Conservation (phyloP, 2,329 filamentous ascomycete species). For the Penicillium sp. region DNA sequence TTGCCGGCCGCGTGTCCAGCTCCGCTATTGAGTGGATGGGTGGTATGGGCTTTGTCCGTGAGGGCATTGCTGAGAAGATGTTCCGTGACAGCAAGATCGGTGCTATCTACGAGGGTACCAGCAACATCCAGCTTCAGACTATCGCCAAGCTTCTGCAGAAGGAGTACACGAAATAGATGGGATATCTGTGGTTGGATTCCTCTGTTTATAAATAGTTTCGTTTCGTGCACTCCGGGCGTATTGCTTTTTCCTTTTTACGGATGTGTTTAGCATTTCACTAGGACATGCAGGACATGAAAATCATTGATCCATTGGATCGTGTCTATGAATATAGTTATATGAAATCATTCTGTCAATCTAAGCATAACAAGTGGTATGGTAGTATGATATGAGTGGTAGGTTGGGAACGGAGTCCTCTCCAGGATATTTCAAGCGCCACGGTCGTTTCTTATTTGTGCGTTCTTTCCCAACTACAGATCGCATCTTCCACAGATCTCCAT, state of each 20-base stretch:
- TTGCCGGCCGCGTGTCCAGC: slow-evolving; percentile 79
- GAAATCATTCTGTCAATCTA: no score
- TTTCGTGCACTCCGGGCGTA: neutral
- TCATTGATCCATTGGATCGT: neutral
- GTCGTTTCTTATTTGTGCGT: neutral
- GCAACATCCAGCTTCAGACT: slow-evolving; percentile 66
- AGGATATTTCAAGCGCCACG: neutral
- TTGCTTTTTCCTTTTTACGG: neutral
- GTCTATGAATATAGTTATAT: no score
- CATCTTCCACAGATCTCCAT: neutral
- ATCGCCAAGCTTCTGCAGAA: slow-evolving; percentile 68
- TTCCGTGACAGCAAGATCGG: slow-evolving; percentile 98
- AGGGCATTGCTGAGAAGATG: slow-evolving; percentile 96
- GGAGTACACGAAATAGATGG: slow-evolving; percentile 57
- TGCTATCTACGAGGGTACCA: slow-evolving; percentile 85
- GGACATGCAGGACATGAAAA: neutral
- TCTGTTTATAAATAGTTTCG: slow-evolving; percentile 9
- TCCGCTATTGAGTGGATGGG: slow-evolving; percentile 98
- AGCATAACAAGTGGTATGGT: no score
- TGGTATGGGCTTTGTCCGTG: slow-evolving; percentile 96
- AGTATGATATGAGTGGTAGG: neutral
- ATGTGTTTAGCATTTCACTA: neutral
- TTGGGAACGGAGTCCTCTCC: neutral
- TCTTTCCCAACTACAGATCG: neutral
- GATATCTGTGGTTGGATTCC: neutral